Evolutionary conservation across 345 rosid genomes (phyloP).

Genomic region (Populus deltoides): DNA sequence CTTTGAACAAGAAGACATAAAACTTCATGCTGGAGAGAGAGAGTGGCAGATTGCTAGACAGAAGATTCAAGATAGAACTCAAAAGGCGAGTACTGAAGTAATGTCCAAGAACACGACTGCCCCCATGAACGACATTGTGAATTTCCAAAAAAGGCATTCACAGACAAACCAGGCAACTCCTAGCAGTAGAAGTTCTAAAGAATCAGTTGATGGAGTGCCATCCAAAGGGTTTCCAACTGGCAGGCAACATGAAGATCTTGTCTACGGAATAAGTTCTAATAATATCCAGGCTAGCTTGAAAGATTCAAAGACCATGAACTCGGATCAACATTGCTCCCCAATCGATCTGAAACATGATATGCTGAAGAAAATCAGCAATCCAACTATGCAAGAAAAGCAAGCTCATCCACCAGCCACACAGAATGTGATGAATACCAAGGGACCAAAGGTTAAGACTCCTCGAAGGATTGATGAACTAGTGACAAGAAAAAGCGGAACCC

Average conservation of each 20-base stretch:
- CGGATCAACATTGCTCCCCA: constrained; percentile 10
- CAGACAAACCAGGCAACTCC: constrained; percentile 30
- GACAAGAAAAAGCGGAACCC: constrained; percentile 29
- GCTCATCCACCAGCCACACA: constrained; percentile 17
- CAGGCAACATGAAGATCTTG: constrained; percentile 21
- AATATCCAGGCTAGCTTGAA: constrained; percentile 15
- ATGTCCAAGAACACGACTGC: constrained; percentile 24
- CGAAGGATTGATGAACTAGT: constrained; percentile 39
- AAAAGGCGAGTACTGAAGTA: constrained; percentile 25
- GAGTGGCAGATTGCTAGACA: constrained; percentile 33
- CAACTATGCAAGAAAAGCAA: constrained; percentile 29
- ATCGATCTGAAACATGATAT: constrained; percentile 27
- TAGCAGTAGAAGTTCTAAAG: constrained; percentile 31
- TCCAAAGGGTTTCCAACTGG: constrained; percentile 19
- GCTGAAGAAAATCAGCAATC: constrained; percentile 12
- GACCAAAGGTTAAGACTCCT: constrained; percentile 28
- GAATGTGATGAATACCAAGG: constrained; percentile 29
- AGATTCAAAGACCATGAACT: constrained; percentile 19
- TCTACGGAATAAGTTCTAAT: constrained; percentile 13
- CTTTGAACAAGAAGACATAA: constrained; percentile 29
- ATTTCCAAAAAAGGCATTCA: constrained; percentile 33
- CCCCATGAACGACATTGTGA: constrained; percentile 16
- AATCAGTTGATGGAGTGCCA: constrained; percentile 22
- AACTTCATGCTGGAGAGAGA: constrained; percentile 21
- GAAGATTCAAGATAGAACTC: constrained; percentile 30